A percentile compares a stretch with the other conserved stretches of the same genome.
These are phyloP conservation scores for Pneumocystis wakefieldiae DNA, from an alignment of 1,139 yeast species.

Conservation along the genomic window DNA sequence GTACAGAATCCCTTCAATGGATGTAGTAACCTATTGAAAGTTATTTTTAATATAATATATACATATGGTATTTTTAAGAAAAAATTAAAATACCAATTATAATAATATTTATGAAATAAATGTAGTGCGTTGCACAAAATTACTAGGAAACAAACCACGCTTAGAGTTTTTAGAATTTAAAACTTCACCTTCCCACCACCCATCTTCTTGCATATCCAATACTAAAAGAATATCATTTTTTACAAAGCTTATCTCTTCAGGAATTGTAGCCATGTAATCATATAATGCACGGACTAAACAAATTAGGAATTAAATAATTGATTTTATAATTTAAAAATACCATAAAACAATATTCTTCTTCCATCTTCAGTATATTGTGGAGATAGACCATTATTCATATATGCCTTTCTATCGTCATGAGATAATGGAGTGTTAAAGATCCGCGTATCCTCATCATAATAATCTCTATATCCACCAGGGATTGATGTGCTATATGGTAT, in stretches of 20 bases:
- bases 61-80: not conserved
- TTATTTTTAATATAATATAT: not conserved
- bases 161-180: slow-evolving; percentile 33
- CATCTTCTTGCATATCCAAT: slow-evolving; percentile 65
- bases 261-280: slow-evolving; percentile 58
- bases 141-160: slow-evolving; percentile 72
- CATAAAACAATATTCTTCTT: slow-evolving; percentile 10
- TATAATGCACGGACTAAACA: slow-evolving; percentile 39
- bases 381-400: not conserved
- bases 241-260: slow-evolving; percentile 62
- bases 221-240: slow-evolving; percentile 64
- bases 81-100: not conserved
- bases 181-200: slow-evolving; percentile 81
- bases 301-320: not conserved
- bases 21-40: not conserved
- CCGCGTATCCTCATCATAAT: not conserved
- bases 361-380: slow-evolving; percentile 10
- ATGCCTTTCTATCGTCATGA: not conserved
- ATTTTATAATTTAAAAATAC: not conserved
- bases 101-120: not conserved
- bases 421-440: not conserved
- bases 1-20: not conserved
- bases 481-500: not conserved
- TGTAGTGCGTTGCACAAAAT: slow-evolving; percentile 25
- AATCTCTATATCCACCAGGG: not conserved